Percentiles rank a stretch among this genome's conserved stretches.
phyloP scores from a whole-genome alignment of 2,329 filamentous ascomycete species.

The Raffaelea ambrosiae region DNA sequence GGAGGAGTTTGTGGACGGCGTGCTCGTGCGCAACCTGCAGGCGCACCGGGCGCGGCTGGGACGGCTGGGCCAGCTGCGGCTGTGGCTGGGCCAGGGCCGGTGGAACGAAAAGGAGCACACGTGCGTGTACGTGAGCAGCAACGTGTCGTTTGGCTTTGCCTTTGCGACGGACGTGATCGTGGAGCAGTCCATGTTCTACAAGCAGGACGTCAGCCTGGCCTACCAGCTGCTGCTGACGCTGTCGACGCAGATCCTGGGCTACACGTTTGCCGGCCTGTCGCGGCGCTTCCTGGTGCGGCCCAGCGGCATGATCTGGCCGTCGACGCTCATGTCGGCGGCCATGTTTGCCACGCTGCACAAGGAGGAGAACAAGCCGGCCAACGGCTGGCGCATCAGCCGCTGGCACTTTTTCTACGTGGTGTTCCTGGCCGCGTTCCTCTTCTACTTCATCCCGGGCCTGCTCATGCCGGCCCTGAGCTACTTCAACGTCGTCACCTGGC shows the following conservation, averaged over 20 bases:
- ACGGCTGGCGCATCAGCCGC: conserved; percentile 74
- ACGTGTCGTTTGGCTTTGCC: conserved; percentile 82
- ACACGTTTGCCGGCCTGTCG: conserved; percentile 76
- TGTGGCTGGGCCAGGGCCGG: conserved; percentile 69
- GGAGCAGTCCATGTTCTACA: conserved; percentile 83
- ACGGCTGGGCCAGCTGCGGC: conserved; percentile 39
- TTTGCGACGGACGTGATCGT: conserved; percentile 88
- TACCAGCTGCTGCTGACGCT: conserved; percentile 79
- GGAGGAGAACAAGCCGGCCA: conserved; percentile 70
- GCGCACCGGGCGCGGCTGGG: conserved; percentile 14
- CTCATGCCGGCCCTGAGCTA: conserved; percentile 79
- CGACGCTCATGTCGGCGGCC: conserved; percentile 77
- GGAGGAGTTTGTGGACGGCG: conserved; percentile 37
- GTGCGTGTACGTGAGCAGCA: conserved; percentile 83
- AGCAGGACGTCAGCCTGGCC: conserved; percentile 64
- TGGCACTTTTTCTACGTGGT: conserved; percentile 78
- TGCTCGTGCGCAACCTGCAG: conserved; percentile 16
- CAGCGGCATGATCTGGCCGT: conserved; percentile 86
- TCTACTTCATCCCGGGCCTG: conserved; percentile 79
- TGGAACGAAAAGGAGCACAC: conserved; percentile 90
- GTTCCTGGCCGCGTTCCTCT: conserved; percentile 62
- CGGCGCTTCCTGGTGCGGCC: conserved; percentile 75
- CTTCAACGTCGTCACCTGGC: conserved; percentile 85
- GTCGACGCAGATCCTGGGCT: conserved; percentile 79
- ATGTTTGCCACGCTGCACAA: conserved; percentile 86